Evolutionary conservation across 352 stramenopile species (phyloP).

Genomic region (Pythium vanterpoolii): DNA sequence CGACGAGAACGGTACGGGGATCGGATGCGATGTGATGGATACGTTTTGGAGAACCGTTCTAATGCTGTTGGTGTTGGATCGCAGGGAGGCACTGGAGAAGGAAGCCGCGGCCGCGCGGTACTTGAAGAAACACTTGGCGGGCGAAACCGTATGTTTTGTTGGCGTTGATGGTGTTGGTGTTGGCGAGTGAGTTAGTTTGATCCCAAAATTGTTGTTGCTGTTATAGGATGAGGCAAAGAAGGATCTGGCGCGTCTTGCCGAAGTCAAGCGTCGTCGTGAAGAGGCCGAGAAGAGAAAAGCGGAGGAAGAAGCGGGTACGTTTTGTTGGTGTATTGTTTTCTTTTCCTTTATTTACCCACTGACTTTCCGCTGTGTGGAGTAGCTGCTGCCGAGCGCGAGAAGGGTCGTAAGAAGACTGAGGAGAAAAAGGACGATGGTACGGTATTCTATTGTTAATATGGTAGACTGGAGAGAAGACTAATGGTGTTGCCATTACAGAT

Average conservation of each 20-base stretch:
- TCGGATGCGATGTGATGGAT: neutral
- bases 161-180: neutral
- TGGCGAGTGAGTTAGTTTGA: neutral
- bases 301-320: slow-evolving; percentile 72
- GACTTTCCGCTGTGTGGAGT: no score
- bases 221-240: slow-evolving; percentile 78
- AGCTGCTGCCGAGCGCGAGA: slow-evolving; percentile 61
- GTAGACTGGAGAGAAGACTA: no score
- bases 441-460: neutral
- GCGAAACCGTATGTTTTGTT: slow-evolving; percentile 55
- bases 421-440: slow-evolving; percentile 67
- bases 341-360: no score
- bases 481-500: slow-evolving; percentile 30
- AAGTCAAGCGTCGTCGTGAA: slow-evolving; percentile 79
- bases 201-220: neutral
- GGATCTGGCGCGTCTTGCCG: slow-evolving; percentile 71
- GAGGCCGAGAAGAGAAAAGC: slow-evolving; percentile 78
- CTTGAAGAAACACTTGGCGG: slow-evolving; percentile 81
- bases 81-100: slow-evolving; percentile 83
- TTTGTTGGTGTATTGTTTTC: neutral
- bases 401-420: slow-evolving; percentile 58
- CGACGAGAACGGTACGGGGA: slow-evolving; percentile 63
- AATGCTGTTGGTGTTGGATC: neutral
- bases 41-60: neutral
- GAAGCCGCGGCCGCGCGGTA: slow-evolving; percentile 68